Evolutionary conservation across 305 asterid species (phyloP).

Genomic region (Fraxinus floribunda): DNA sequence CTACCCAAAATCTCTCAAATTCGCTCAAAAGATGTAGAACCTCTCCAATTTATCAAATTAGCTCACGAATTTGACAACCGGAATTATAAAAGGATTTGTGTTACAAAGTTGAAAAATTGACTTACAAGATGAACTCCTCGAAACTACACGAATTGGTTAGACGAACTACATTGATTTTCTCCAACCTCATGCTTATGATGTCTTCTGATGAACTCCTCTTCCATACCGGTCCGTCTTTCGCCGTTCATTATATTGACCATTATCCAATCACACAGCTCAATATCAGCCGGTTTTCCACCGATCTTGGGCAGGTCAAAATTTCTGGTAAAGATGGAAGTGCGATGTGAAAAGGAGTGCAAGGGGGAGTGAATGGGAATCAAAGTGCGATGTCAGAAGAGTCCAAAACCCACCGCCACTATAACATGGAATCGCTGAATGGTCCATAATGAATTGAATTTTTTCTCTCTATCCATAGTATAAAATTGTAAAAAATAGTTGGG

Average conservation of each 20-base stretch:
- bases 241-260: slow-evolving; percentile 51
- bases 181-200: slow-evolving; percentile 73
- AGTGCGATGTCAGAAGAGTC: slow-evolving; percentile 38
- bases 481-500: neutral
- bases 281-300: slow-evolving; percentile 10
- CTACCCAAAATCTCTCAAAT: neutral
- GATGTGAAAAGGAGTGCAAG: slow-evolving; percentile 12
- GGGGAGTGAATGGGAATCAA: slow-evolving; percentile 48
- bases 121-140: slow-evolving; percentile 82
- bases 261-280: slow-evolving; percentile 1
- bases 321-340: slow-evolving; percentile 9
- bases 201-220: slow-evolving; percentile 63
- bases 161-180: slow-evolving; percentile 74
- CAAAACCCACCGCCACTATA: slow-evolving; percentile 62
- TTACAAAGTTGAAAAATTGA: neutral
- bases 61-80: neutral
- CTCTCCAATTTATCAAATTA: neutral
- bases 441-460: slow-evolving; percentile 27
- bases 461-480: slow-evolving; percentile 37
- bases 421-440: slow-evolving; percentile 51
- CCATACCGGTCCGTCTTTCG: slow-evolving; percentile 41
- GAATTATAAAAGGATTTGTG: neutral
- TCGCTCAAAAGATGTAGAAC: neutral
- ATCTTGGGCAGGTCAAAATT: neutral
- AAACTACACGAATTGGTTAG: no score